Evolutionary conservation across 1,284 basidiomycete species (phyloP).

Genomic region (Pseudozyma tsukubaensis): DNA sequence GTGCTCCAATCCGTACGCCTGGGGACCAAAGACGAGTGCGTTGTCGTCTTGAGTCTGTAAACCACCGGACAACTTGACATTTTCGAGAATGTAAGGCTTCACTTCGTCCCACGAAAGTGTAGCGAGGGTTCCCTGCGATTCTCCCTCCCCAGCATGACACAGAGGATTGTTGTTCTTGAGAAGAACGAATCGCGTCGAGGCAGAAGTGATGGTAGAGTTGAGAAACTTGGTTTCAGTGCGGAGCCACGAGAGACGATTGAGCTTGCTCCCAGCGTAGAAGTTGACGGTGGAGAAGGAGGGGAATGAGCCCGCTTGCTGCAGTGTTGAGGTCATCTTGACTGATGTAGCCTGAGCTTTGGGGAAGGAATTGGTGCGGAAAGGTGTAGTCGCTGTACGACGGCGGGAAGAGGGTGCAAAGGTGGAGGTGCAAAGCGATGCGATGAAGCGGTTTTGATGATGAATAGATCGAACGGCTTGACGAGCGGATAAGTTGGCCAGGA

Average conservation of each 20-base stretch:
- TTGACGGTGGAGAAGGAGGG: constrained; percentile 57
- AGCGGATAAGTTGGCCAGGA: constrained; percentile 1
- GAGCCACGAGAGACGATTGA: constrained; percentile 67
- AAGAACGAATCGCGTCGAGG: constrained; percentile 64
- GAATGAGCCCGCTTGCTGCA: constrained; percentile 17
- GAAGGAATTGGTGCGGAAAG: background rate
- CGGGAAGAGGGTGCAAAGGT: background rate
- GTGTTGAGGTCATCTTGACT: constrained; percentile 15
- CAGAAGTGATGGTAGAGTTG: constrained; percentile 61
- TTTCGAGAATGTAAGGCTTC: constrained; percentile 43
- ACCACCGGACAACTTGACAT: constrained; percentile 39
- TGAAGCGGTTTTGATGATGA: constrained; percentile 15
- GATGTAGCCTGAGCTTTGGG: background rate
- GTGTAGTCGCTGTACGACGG: background rate
- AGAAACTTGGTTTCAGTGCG: constrained; percentile 66
- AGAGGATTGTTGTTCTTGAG: constrained; percentile 67
- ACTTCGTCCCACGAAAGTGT: constrained; percentile 66
- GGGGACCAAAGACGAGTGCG: constrained; percentile 55
- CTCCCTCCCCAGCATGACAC: constrained; percentile 39
- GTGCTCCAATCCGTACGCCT: constrained; percentile 44
- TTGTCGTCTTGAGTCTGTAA: constrained; percentile 8
- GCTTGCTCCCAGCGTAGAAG: constrained; percentile 60
- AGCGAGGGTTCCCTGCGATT: constrained; percentile 50
- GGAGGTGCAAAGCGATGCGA: background rate
- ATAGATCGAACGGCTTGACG: constrained; percentile 23